Evolutionary conservation across 1,284 basidiomycete species (phyloP), one percentile per base, ranked within the genome.

Genomic region (Vanrija sp.): DNA sequence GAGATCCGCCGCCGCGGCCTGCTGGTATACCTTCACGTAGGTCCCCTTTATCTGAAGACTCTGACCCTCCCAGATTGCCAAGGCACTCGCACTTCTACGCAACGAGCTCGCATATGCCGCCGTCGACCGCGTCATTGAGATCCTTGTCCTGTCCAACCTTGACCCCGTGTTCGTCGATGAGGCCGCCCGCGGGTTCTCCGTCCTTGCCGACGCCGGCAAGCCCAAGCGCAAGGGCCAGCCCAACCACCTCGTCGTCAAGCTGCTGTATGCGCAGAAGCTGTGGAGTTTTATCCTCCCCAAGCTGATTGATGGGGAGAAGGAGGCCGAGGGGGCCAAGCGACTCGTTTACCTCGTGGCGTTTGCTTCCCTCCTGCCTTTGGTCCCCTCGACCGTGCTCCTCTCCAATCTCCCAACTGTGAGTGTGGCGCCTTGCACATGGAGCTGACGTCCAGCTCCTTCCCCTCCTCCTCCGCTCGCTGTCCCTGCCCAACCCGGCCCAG

Each of bases 181-280:
- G 52, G 89, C 87, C 14, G 90, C 89, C 0, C 82, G 81, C 51
- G 83, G 84, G 0, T 77, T 96, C 41, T 87, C 88, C 1, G 75
- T 83, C 25, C 78, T 92, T 23, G 82, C 77, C 0, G 71, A 84
- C 47, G 66, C 64, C 3, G 68, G 69, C 31, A 65, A 67, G 25
- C 55, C 49, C 6, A 93, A 90, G 73, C 78, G 79, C 48, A 87
- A 93, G 65, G 78, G 80, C 46, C 88, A 92, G 62, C 81, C 46
- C 8, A 57, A 48, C 15, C 68, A 86, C 72, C 83, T 88, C 2
- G n/a, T 47, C 53, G 35, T 15, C 6, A 45, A 95, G 91, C 80
- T 92, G 37, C 77, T 96, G 18, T 85, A 89, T 73, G 84, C 85
- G 31, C 95, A 98, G 71, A 89, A 86, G 72, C 87, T 89, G 63